A percentile compares a stretch with the other conserved stretches of the same genome.
phyloP scores from a whole-genome alignment of 805 yeast species.

The Teunomyces panamensis region DNA sequence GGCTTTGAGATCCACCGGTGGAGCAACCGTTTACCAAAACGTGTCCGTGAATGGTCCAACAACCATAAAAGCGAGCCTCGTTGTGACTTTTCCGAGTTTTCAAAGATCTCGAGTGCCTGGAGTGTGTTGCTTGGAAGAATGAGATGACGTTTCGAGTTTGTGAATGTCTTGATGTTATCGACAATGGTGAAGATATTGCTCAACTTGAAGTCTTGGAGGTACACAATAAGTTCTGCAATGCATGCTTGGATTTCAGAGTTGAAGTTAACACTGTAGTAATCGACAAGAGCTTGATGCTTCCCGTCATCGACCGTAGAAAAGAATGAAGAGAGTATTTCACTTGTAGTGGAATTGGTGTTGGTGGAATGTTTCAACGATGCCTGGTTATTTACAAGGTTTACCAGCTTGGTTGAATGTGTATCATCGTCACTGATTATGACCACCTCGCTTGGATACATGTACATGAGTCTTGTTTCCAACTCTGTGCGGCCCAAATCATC shows the following conservation, averaged over 20 bases:
- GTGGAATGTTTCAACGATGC: not conserved
- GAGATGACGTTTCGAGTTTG: conserved; percentile 47
- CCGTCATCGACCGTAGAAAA: conserved; percentile 21
- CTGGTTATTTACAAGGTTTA: conserved; percentile 9
- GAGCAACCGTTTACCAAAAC: conserved; percentile 68
- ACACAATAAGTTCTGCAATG: conserved; percentile 46
- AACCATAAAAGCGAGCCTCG: conserved; percentile 79
- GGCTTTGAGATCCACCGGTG: conserved; percentile 77
- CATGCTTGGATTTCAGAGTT: conserved; percentile 26
- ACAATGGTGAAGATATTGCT: conserved; percentile 52
- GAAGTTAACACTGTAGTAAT: conserved; percentile 22
- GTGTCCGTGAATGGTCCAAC: conserved; percentile 75
- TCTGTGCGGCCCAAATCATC: conserved; percentile 59
- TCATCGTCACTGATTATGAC: conserved; percentile 39
- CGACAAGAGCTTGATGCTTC: conserved; percentile 15
- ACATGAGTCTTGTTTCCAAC: conserved; percentile 70
- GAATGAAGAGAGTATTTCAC: conserved; percentile 10
- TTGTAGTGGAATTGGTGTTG: not conserved
- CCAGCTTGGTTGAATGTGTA: conserved; percentile 13
- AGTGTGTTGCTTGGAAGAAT: conserved; percentile 64
- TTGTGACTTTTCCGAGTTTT: conserved; percentile 45
- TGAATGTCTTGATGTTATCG: conserved; percentile 52
- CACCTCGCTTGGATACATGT: conserved; percentile 76
- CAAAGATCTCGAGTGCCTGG: conserved; percentile 70
- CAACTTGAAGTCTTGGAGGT: conserved; percentile 63